A percentile compares a stretch with the other conserved stretches of the same genome.
phyloP scores from a whole-genome alignment of 805 yeast genomes.

The Cyberlindnera japonica region DNA sequence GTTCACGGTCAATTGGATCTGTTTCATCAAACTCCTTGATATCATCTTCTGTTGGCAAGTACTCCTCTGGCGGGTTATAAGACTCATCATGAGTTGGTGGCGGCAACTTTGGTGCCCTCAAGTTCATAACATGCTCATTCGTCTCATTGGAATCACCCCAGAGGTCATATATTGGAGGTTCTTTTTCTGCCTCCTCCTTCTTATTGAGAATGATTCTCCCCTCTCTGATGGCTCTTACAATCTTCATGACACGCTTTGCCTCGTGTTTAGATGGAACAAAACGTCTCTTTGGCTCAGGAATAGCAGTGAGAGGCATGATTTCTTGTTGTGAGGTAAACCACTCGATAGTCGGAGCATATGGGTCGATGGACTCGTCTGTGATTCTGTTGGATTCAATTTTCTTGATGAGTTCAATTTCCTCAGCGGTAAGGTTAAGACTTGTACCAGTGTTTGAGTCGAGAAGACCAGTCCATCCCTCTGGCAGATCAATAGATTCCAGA shows the following conservation, averaged over 20 bases:
- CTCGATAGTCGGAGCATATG: constrained; percentile 91
- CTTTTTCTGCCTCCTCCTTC: constrained; percentile 45
- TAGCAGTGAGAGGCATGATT: constrained; percentile 87
- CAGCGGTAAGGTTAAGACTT: constrained; percentile 74
- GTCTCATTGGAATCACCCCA: constrained; percentile 74
- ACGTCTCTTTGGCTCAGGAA: constrained; percentile 96
- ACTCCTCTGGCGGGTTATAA: constrained; percentile 97
- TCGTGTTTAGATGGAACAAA: constrained; percentile 96
- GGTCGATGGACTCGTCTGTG: constrained; percentile 75
- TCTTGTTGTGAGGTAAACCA: constrained; percentile 90
- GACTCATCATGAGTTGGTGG: constrained; percentile 97
- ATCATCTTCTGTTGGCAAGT: constrained; percentile 77
- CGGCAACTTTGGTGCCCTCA: constrained; percentile 91
- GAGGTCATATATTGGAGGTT: constrained; percentile 62
- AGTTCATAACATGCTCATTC: constrained; percentile 79
- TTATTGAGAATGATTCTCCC: constrained; percentile 86
- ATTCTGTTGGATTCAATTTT: constrained; percentile 82
- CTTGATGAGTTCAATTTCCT: constrained; percentile 83
- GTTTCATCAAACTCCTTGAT: constrained; percentile 60
- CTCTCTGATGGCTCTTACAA: constrained; percentile 93
- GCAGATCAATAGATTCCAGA: constrained; percentile 86
- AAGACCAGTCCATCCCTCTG: constrained; percentile 98
- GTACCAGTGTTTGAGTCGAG: constrained; percentile 86
- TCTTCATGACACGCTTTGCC: constrained; percentile 93
- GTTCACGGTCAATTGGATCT: constrained; percentile 76